Base-by-base conservation (phyloP, 2,329 filamentous ascomycete genomes). In the Xylariaceae sp. region DNA sequence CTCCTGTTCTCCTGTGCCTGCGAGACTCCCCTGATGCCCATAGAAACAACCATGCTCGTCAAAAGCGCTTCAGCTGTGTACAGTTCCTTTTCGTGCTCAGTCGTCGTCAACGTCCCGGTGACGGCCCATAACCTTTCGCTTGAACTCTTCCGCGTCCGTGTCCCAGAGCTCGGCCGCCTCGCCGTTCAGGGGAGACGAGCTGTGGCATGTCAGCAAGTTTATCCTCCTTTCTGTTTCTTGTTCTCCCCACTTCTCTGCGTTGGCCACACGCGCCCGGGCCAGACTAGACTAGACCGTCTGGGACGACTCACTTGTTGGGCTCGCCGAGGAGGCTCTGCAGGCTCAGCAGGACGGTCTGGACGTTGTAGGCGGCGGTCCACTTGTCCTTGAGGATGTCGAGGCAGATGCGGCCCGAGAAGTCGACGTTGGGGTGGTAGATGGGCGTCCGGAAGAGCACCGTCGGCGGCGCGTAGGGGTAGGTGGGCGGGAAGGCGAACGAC, bases 371-470 rank as follows among this genome's bases (percentile, higher is more conserved):
- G 13, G 92, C 88, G 39, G 88, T 94, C 92, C 92, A 98, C 68
- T 95, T 95, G 62, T 96, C 92, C 72, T 95, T 96, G 45, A 98
- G 72, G 48, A 98, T 98, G 56, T 98, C 93, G 40, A 98, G 72
- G 60, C 92, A 98, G 62, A 98, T 98, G 36, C 92, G 77, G 25
- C 92, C 92, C 3, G 84, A 89, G 67, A 98, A 95, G 65, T 98
- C 92, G 50, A 98, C 86, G 52, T 98, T 98, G 34, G 92, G 92
- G 62, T 98, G 92, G 70, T 96, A 98, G 64, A 98, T 95, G 23
- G 92, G 92, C 5, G 93, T 98, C 69, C 89, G 94, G 78, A 95
- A 98, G 39, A 94, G 74, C 13, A 98, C 92, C 3, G 83, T 87
- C 1, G 92, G 92, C 15, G 92, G 77, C 2, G 81, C 76, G 60